Percentiles rank a stretch among this genome's conserved stretches.
Evolutionary conservation across 768 basidiomycete genomes (phyloP).

Genomic region (Gymnopilus junonius): DNA sequence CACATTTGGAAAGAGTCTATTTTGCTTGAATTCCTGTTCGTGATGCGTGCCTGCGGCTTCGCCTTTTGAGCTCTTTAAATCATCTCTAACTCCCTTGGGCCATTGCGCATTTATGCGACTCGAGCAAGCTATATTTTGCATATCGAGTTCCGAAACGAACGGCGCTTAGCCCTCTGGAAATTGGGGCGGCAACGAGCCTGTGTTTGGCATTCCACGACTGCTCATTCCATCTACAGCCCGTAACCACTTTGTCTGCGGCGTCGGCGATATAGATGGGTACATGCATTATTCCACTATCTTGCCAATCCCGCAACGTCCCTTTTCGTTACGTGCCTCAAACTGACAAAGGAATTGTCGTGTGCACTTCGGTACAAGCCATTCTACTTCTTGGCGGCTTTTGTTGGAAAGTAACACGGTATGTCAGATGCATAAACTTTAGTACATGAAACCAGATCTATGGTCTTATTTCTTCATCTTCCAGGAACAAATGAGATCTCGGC

Average conservation of each 20-base stretch:
- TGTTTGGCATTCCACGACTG: neutral
- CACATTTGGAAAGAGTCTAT: neutral
- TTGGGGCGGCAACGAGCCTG: neutral
- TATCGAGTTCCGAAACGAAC: neutral
- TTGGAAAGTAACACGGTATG: conserved; percentile 1
- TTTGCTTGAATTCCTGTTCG: neutral
- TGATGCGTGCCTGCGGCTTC: neutral
- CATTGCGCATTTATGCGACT: neutral
- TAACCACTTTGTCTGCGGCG: neutral
- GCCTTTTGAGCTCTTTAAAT: neutral
- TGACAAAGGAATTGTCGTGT: neutral
- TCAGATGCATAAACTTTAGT: neutral
- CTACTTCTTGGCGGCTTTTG: neutral
- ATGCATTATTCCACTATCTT: neutral
- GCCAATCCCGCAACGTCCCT: neutral
- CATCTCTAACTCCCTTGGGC: neutral
- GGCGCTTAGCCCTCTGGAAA: neutral
- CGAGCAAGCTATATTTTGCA: neutral
- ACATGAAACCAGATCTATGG: neutral
- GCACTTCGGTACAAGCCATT: neutral
- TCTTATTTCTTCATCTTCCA: neutral
- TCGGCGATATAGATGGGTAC: neutral
- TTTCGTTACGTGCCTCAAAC: neutral
- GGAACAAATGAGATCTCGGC: neutral
- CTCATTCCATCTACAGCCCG: neutral